phyloP scores from a whole-genome alignment of 202 grass and related monocot species.

The Tripidium arundinaceum region DNA sequence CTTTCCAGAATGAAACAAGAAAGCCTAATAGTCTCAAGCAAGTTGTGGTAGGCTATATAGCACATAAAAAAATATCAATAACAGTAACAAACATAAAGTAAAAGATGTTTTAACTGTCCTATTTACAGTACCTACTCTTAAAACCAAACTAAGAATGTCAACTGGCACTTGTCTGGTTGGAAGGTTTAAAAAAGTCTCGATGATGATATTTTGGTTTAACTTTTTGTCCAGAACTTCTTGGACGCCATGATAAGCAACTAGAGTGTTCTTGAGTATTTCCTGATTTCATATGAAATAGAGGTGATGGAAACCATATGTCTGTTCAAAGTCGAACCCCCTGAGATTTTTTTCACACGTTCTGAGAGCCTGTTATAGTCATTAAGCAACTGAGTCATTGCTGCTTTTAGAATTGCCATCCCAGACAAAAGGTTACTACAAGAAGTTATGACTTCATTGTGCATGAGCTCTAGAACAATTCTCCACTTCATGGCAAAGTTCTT shows the following conservation, averaged over 20 bases:
- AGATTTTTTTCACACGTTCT: conserved; percentile 71
- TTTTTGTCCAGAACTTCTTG: neutral
- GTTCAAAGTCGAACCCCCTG: conserved; percentile 54
- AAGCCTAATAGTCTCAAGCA: too few relatives aligned
- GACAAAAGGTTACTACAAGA: conserved; percentile 81
- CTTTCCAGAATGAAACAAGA: too few relatives aligned
- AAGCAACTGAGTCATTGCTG: conserved; percentile 76
- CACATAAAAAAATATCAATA: neutral
- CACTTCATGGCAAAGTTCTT: conserved; percentile 79
- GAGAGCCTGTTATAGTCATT: conserved; percentile 85
- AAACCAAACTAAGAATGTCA: neutral
- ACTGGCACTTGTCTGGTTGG: conserved; percentile 1
- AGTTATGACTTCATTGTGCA: conserved; percentile 94
- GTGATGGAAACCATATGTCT: conserved; percentile 83
- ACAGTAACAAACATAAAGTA: neutral
- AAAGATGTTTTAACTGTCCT: neutral
- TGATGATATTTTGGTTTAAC: neutral
- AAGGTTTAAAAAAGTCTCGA: neutral
- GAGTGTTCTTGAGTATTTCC: conserved; percentile 88
- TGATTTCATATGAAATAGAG: conserved; percentile 88
- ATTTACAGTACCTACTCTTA: neutral
- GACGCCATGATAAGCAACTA: conserved; percentile 31
- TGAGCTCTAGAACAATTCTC: conserved; percentile 69
- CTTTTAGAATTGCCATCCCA: conserved; percentile 84
- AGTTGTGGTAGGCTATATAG: too few relatives aligned